Evolutionary conservation across 1,284 basidiomycete genomes (phyloP).

Genomic region (Pyrrhoderma lamaoense): DNA sequence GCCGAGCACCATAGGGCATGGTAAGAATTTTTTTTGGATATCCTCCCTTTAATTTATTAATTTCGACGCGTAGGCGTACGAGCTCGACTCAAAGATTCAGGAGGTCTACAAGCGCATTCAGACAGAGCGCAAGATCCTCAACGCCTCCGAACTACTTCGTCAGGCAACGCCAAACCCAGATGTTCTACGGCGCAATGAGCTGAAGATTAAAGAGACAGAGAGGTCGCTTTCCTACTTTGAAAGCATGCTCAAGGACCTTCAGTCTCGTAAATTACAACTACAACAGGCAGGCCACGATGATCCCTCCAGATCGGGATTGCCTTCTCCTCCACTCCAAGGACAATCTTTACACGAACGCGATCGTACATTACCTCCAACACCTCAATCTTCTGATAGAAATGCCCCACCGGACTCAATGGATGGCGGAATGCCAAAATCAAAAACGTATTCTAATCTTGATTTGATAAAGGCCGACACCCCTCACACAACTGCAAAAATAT

Average conservation of each 20-base stretch:
- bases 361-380: constrained; percentile 36
- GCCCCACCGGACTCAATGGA: constrained; percentile 34
- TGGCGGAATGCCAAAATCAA: constrained; percentile 41
- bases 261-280: constrained; percentile 59
- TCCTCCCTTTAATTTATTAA: not conserved
- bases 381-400: constrained; percentile 42
- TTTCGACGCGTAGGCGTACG: constrained; percentile 32
- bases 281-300: constrained; percentile 51
- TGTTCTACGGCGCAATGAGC: constrained; percentile 74
- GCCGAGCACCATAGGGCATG: constrained; percentile 23
- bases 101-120: constrained; percentile 87
- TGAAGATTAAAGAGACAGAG: constrained; percentile 85
- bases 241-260: constrained; percentile 77
- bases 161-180: constrained; percentile 84
- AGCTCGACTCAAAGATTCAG: constrained; percentile 87
- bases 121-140: constrained; percentile 88
- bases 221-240: constrained; percentile 85
- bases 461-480: constrained; percentile 97
- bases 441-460: constrained; percentile 76
- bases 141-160: constrained; percentile 74
- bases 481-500: constrained; percentile 93
- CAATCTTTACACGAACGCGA: constrained; percentile 27
- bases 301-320: constrained; percentile 39
- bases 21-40: constrained; percentile 15
- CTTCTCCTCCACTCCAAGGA: constrained; percentile 23